Evolutionary conservation across 106 monocot species (phyloP).

Genomic region (Hemerocallis citrina): DNA sequence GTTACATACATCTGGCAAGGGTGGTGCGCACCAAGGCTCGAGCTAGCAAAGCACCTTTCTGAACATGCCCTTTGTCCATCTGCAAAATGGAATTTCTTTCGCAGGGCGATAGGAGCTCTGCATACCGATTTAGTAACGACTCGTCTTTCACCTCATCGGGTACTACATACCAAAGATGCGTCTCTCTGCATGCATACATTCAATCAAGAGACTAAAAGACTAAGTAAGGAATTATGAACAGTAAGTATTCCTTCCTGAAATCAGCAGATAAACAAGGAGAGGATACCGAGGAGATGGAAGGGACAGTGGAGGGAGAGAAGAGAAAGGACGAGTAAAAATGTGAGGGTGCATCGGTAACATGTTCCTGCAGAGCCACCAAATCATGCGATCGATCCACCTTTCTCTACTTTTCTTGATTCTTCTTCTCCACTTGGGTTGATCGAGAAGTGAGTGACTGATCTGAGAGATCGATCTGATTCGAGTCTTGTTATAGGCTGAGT

Average conservation of each 20-base stretch:
- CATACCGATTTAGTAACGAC: conserved; percentile 47
- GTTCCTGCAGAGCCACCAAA: too few relatives aligned
- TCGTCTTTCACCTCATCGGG: conserved; percentile 63
- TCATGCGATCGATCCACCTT: too few relatives aligned
- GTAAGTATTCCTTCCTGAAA: background rate
- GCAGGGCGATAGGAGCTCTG: conserved; percentile 49
- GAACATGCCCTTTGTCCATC: conserved; percentile 35
- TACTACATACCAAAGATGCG: conserved; percentile 69
- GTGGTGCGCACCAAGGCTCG: conserved; percentile 80
- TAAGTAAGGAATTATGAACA: background rate
- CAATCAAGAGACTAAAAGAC: background rate
- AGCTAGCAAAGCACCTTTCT: conserved; percentile 56
- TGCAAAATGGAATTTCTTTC: conserved; percentile 44
- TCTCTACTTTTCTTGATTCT: too few relatives aligned
- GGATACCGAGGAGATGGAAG: conserved; percentile 2
- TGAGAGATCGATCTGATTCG: too few relatives aligned
- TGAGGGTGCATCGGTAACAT: too few relatives aligned
- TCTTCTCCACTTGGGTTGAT: too few relatives aligned
- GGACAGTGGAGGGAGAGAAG: background rate
- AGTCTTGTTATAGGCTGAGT: too few relatives aligned
- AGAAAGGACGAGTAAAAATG: background rate
- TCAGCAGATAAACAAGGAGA: too few relatives aligned
- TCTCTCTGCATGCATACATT: conserved; percentile 37
- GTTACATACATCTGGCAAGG: conserved; percentile 91
- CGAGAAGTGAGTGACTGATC: too few relatives aligned